Percentiles rank a stretch among this genome's conserved stretches.
phyloP scores from a whole-genome alignment of 495 filamentous ascomycete genomes.

The Penicillium bovifimosum region DNA sequence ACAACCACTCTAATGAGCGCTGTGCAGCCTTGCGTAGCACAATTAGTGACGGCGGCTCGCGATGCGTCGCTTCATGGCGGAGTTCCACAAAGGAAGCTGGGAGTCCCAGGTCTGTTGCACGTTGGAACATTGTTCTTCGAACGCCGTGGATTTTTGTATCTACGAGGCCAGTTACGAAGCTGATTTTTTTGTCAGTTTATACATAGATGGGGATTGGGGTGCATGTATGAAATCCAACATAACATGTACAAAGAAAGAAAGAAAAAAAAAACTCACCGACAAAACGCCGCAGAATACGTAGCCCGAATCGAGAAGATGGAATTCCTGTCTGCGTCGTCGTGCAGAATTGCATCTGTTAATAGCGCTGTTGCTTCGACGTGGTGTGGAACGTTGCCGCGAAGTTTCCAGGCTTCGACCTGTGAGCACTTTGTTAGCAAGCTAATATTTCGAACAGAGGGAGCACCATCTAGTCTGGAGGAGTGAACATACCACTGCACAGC shows the following conservation, averaged over 20 bases:
- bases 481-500: slow-evolving; percentile 42
- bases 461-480: neutral
- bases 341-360: slow-evolving; percentile 66
- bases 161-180: slow-evolving; percentile 86
- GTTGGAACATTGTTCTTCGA: slow-evolving; percentile 73
- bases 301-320: slow-evolving; percentile 51
- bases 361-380: slow-evolving; percentile 76
- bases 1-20: slow-evolving; percentile 77
- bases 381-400: slow-evolving; percentile 72
- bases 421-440: no score
- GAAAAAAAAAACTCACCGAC: slow-evolving; percentile 40
- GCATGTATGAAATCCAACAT: no score
- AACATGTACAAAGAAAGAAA: neutral
- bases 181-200: slow-evolving; percentile 23
- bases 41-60: slow-evolving; percentile 69
- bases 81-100: slow-evolving; percentile 85
- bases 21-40: slow-evolving; percentile 60
- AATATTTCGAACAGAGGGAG: no score
- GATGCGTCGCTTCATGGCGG: slow-evolving; percentile 84
- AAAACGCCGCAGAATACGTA: slow-evolving; percentile 56
- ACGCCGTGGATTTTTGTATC: slow-evolving; percentile 66
- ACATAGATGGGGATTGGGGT: no score
- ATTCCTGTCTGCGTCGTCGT: slow-evolving; percentile 51
- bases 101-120: slow-evolving; percentile 69
- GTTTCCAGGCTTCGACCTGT: slow-evolving; percentile 53